Evolutionary conservation across 257 asterid species (phyloP), one percentile per base, ranked within the genome.

Genomic region (Osmanthus fragrans): DNA sequence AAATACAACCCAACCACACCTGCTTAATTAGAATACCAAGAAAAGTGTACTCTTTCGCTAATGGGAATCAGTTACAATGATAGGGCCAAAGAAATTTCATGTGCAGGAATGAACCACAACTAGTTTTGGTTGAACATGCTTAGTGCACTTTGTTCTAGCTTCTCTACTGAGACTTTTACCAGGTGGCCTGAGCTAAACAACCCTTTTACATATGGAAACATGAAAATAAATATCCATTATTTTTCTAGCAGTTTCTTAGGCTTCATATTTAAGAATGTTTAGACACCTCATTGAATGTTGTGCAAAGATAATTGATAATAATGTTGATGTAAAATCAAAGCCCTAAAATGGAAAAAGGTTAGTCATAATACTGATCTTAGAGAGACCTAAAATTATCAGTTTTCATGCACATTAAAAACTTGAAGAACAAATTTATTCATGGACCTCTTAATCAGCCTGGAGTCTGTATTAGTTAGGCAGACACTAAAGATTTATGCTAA

Each of bases 211-310:
- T 71, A 72, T 40, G 65, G 67, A 79, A 75, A 66, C 37, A 73
- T 82, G 77, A 69, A 19, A 29, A 51, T 33, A 51, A n/a, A 72
- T 33, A 47, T 68, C 66, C 47, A 34, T 39, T 58, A 29, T 15
- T 45, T 60, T 70, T 64, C 33, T 71, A 16, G 68, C 72, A 74
- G 11, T 73, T 63, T 77, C 36, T 71, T 23, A 30, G 33, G 36
- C 58, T 21, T 67, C 71, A 76, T 58, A 73, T 51, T 56, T 74
- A 10, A 42, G 33, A 78, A 79, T 58, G 54, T 29, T 18, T 74
- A 66, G 66, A 70, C 49, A 65, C 56, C 69, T 54, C 33, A 74
- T 79, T 73, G 68, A 54, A 79, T 80, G 66, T 68, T 39, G 79
- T 37, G 54, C 65, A 58, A 79, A 70, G 60, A 68, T 74, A 66